Base-by-base conservation (phyloP, 768 basidiomycete genomes). In the Trametes elegans region DNA sequence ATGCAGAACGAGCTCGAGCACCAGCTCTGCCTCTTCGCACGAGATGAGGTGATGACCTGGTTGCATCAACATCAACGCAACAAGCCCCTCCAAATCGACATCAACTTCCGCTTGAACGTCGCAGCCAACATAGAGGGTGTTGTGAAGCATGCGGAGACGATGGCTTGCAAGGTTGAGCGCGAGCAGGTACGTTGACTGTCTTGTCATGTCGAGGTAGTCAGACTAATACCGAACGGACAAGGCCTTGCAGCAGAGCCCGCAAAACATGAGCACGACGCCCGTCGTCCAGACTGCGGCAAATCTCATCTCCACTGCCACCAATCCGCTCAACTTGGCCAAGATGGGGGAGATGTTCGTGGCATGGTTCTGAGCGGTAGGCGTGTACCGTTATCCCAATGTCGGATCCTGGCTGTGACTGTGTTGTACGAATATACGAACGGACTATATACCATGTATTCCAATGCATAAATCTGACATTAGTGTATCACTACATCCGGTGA, bases 11-110 rank as follows among this genome's bases (percentile, higher is more conserved):
- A 98, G 58, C 75, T 99, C 57, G 94, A 97, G 58, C 89, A 93
- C 63, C 91, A 93, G 55, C 79, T 99, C 5, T 90, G 89, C 60
- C 76, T 99, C 48, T 96, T 96, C 68, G 83, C 91, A 24, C 83
- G 94, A 38, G 97, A 99, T 65, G 97, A 99, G 72, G 89, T 98
- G 40, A 78, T 85, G 62, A 77, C 80, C 10, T 92, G 90, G 89
- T 67, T 89, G 58, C 74, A 78, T 40, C 43, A 42, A 5, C 55
- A 57, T 29, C 68, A 79, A 56, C 79, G 81, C 48, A 77, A 76
- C 50, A 79, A 82, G 46, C 78, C 80, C 13, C 80, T 77, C 70
- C 75, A 77, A 28, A 72, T 82, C 45, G 90, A 92, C 65, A 49
- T 71, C 10, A 66, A 77, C 27, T 86, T 86, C 73, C 79, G 83